Conservation (phyloP, 345 rosid species). For the Sonneratia caseolaris region DNA sequence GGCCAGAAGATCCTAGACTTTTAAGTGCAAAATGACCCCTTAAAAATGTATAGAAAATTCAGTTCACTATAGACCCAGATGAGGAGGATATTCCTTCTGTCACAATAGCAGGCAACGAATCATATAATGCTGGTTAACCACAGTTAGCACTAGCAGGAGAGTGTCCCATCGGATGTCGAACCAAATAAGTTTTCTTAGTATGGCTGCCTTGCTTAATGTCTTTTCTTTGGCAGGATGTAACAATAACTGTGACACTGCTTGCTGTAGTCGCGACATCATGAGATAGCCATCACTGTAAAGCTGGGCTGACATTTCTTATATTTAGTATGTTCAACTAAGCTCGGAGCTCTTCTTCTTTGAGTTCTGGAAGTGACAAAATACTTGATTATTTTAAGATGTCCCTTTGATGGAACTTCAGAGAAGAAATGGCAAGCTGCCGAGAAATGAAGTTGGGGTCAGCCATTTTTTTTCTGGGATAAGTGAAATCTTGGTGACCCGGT, state of each 20-base stretch:
- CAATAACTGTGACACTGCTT: constrained; percentile 62
- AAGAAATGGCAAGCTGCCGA: neutral
- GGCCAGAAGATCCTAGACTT: too few relatives aligned
- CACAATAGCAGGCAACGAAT: constrained; percentile 37
- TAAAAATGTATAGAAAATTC: neutral
- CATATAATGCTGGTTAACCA: too few relatives aligned
- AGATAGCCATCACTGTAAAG: constrained; percentile 40
- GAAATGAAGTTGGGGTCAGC: neutral
- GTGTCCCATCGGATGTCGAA: neutral
- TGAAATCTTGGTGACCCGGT: constrained; percentile 33
- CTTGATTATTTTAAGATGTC: neutral
- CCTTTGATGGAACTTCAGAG: neutral
- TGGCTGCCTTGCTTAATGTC: neutral
- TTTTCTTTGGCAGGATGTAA: constrained; percentile 45
- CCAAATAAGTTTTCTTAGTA: neutral
- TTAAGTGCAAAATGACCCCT: neutral
- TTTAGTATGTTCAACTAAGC: too few relatives aligned
- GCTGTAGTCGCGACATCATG: constrained; percentile 57
- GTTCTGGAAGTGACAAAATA: too few relatives aligned
- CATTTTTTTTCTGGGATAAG: neutral
- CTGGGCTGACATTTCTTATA: too few relatives aligned
- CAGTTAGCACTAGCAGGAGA: neutral
- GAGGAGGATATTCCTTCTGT: constrained; percentile 19
- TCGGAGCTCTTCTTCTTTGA: too few relatives aligned
- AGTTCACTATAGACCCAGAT: constrained; percentile 3